A percentile compares a stretch with the other conserved stretches of the same genome.
Conservation (phyloP, 495 filamentous ascomycete genomes). For the Chaetomium cochliodes region DNA sequence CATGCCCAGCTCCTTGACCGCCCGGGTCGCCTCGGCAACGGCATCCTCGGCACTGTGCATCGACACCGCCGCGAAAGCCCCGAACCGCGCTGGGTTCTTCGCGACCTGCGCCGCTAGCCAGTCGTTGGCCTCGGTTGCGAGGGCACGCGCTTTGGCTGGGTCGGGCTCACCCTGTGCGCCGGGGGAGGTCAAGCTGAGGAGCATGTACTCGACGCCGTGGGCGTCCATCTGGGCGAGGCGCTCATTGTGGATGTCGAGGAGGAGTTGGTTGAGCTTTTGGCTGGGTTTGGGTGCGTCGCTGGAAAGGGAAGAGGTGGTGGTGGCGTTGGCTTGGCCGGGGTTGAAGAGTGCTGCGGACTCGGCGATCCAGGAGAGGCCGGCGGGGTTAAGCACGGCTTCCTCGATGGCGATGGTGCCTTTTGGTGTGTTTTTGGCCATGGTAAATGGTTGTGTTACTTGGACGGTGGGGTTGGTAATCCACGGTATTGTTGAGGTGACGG, state of each 20-base stretch:
- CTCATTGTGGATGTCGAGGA: constrained; percentile 47
- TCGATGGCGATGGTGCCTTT: constrained; percentile 59
- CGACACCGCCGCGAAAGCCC: constrained; percentile 52
- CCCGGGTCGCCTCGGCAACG: constrained; percentile 54
- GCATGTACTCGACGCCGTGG: constrained; percentile 60
- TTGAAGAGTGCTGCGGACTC: constrained; percentile 34
- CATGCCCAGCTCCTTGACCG: constrained; percentile 56
- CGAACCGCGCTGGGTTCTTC: constrained; percentile 53
- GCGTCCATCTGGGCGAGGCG: constrained; percentile 56
- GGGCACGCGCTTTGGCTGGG: constrained; percentile 33
- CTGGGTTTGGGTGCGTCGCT: neutral
- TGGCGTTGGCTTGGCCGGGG: constrained; percentile 22
- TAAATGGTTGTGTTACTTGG: constrained; percentile 22
- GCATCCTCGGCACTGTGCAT: constrained; percentile 52
- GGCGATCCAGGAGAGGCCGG: constrained; percentile 34
- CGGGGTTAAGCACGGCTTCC: constrained; percentile 54
- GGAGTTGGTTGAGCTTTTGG: constrained; percentile 21
- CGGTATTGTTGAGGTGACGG: neutral
- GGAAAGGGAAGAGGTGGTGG: constrained; percentile 6
- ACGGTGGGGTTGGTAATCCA: neutral
- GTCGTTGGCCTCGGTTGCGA: constrained; percentile 56
- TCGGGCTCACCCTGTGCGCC: constrained; percentile 58
- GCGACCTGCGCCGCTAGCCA: constrained; percentile 55
- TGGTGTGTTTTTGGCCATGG: constrained; percentile 34
- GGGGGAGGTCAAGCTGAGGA: constrained; percentile 56